Conservation (phyloP, 768 basidiomycete species). For the Boletus vermiculosoides region DNA sequence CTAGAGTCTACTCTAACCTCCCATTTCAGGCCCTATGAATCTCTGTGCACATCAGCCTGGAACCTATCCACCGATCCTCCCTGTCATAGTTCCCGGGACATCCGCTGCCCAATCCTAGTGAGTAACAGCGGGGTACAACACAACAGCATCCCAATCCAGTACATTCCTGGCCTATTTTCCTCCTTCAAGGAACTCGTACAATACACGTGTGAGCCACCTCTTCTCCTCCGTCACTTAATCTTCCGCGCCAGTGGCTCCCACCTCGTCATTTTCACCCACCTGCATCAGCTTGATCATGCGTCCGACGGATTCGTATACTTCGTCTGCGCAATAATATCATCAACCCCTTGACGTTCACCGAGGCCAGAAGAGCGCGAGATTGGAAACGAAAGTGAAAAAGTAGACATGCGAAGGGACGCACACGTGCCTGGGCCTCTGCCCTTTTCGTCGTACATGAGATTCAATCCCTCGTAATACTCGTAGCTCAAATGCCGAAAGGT, state of each 20-base stretch:
- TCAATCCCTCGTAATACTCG: constrained; percentile 20
- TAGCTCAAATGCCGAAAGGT: constrained; percentile 20
- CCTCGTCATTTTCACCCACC: not conserved
- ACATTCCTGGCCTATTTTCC: not conserved
- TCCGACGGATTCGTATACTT: constrained; percentile 24
- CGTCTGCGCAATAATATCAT: constrained; percentile 10
- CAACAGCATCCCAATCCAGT: constrained; percentile 12
- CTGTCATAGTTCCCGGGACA: constrained; percentile 13
- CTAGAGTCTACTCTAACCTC: no score
- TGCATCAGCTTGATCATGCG: constrained; percentile 24
- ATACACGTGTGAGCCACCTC: constrained; percentile 9
- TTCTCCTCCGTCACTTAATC: not conserved
- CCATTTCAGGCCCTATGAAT: not conserved
- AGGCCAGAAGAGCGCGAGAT: not conserved
- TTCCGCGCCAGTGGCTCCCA: not conserved
- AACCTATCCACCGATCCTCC: not conserved
- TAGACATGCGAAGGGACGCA: not conserved
- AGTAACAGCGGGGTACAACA: constrained; percentile 15
- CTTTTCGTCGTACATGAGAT: constrained; percentile 15
- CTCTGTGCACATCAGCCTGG: not conserved
- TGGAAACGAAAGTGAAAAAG: not conserved
- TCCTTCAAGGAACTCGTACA: constrained; percentile 17
- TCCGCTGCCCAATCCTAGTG: constrained; percentile 9
- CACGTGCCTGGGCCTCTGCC: constrained; percentile 10
- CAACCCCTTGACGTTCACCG: not conserved